Conservation (phyloP, 805 yeast genomes). For the Candida stauntonica region DNA sequence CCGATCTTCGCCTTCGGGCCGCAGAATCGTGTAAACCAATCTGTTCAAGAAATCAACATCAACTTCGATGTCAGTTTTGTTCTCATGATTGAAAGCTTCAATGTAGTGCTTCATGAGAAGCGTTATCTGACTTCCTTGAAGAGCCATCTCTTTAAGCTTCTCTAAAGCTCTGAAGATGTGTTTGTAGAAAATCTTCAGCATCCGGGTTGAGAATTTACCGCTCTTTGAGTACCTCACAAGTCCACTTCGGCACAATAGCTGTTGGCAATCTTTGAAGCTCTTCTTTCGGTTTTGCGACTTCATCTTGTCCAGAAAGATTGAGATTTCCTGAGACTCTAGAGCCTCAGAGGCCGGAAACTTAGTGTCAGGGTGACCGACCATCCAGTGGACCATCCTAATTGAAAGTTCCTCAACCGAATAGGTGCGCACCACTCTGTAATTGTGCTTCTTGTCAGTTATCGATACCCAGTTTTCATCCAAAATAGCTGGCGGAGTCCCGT, state of each 20-base stretch:
- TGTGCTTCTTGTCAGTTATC: constrained; percentile 1
- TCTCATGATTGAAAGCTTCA: constrained; percentile 3
- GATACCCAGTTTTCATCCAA: constrained; percentile 2
- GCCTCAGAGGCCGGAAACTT: constrained; percentile 21
- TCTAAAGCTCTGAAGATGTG: constrained; percentile 2
- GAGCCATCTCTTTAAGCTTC: neutral
- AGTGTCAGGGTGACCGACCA: constrained; percentile 9
- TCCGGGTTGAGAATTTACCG: constrained; percentile 17
- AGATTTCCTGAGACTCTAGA: constrained; percentile 11
- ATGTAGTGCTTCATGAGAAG: constrained; percentile 1
- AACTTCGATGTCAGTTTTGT: constrained; percentile 2
- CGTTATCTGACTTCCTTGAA: neutral
- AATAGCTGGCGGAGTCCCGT: neutral
- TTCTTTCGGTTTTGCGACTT: constrained; percentile 17
- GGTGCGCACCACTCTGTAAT: constrained; percentile 1
- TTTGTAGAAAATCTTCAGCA: constrained; percentile 13
- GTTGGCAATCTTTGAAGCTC: constrained; percentile 28
- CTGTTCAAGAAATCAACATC: constrained; percentile 4
- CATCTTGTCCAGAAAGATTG: constrained; percentile 15
- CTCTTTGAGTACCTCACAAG: constrained; percentile 25
- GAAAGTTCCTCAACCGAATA: constrained; percentile 10
- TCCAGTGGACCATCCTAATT: constrained; percentile 23
- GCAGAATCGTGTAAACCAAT: constrained; percentile 6
- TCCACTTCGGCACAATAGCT: constrained; percentile 18
- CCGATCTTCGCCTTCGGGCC: constrained; percentile 2